Evolutionary conservation across 2,329 filamentous ascomycete genomes (phyloP), one percentile per base, ranked within the genome.

Genomic region (Rutstroemia sydowiana): DNA sequence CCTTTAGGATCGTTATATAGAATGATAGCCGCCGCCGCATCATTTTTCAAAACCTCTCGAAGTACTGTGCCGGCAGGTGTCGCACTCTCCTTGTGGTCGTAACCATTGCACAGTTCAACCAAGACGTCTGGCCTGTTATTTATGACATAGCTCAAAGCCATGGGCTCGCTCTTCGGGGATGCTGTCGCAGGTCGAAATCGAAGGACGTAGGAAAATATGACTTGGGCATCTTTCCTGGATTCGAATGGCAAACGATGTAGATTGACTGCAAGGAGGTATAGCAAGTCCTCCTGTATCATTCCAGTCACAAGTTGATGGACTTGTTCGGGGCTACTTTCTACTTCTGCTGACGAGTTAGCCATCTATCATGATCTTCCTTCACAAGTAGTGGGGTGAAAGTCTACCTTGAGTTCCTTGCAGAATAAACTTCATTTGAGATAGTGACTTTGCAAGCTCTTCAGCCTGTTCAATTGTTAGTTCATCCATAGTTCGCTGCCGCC

Each of bases 131-230:
- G 91, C 42, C 89, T 80, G 61, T 88, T 85, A 64, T 88, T 85
- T 57, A 95, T 85, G 54, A 96, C 87, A 67, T 95, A 95, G 60
- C 88, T 87, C 52, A 98, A 77, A 23, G 93, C 90, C 46, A 91
- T 81, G 0, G 90, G 89, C 56, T 95, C 88, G 59, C 77, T 79
- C 63, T 83, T 82, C 11, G 79, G 75, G 18, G 84, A 81, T 2
- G 78, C 79, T 40, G 78, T 80, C 10, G 81, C 75, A 5, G 86
- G 86, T 58, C 88, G 87, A 75, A 93, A 96, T 59, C 91, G 88
- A 67, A 96, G 89, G 60, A 95, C 87, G 68, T 92, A 93, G 37
- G 90, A 95, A 72, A 97, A 93, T 67, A 96, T 93, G 57, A 93
- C 88, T 68, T 96, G 92, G 11, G 88, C 88, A 66, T 96, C 92